These are phyloP conservation scores for Boletus coccyginus DNA, from an alignment of 768 basidiomycete genomes.

Conservation along the genomic window DNA sequence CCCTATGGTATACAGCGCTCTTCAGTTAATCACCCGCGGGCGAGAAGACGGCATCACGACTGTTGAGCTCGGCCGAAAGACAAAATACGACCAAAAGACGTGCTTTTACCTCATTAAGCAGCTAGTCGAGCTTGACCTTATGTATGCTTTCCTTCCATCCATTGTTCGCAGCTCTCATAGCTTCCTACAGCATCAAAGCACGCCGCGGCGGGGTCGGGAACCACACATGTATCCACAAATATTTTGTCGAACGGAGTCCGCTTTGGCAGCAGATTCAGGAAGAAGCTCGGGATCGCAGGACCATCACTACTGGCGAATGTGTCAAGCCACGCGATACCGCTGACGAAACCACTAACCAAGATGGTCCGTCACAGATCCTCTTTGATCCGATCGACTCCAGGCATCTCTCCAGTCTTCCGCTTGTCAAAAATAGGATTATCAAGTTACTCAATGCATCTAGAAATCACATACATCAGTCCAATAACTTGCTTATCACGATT, in stretches of 20 bases:
- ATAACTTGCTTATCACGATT: conserved; percentile 74
- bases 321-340: conserved; percentile 9
- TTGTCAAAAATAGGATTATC: conserved; percentile 68
- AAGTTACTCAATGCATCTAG: conserved; percentile 69
- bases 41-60: conserved; percentile 76
- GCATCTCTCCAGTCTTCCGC: conserved; percentile 70
- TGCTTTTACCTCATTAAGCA: conserved; percentile 85
- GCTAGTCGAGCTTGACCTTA: conserved; percentile 66
- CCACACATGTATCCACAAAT: conserved; percentile 77
- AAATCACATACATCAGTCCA: conserved; percentile 67
- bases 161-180: background rate
- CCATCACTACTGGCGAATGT: conserved; percentile 8
- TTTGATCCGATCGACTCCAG: conserved; percentile 78
- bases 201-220: conserved; percentile 72
- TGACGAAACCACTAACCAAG: conserved; percentile 22
- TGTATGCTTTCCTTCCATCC: conserved; percentile 45
- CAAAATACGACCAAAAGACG: conserved; percentile 86
- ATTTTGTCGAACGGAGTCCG: conserved; percentile 74
- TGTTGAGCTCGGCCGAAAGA: conserved; percentile 70
- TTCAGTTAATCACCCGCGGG: conserved; percentile 83
- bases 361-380: conserved; percentile 33
- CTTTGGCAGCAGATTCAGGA: conserved; percentile 76
- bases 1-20: conserved; percentile 79
- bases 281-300: conserved; percentile 43
- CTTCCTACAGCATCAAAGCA: conserved; percentile 60